Conservation (phyloP, 2,329 filamentous ascomycete genomes). For the Ilyonectria destructans region DNA sequence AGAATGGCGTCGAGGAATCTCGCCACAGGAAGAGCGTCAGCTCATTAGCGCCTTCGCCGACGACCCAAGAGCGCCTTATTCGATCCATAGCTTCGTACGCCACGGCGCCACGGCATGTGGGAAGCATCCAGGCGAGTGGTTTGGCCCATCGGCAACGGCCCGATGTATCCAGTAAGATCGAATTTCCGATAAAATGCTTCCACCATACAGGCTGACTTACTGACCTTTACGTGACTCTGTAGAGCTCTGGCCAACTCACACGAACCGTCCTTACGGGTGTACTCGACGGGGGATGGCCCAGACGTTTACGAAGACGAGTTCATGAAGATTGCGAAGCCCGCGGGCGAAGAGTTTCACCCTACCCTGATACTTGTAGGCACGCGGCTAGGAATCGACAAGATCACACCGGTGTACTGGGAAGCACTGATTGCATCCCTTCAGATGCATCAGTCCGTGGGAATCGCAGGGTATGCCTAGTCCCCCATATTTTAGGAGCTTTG, state of each 20-base stretch:
- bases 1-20: conserved; percentile 83
- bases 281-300: conserved; percentile 89
- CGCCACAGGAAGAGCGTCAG: conserved; percentile 74
- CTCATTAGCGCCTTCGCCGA: conserved; percentile 91
- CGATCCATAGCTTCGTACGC: conserved; percentile 93
- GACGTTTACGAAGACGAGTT: conserved; percentile 96
- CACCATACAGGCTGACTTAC: conserved; percentile 13
- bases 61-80: conserved; percentile 88
- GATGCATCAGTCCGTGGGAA: conserved; percentile 94
- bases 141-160: conserved; percentile 96
- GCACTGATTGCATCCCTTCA: conserved; percentile 89
- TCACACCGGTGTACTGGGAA: conserved; percentile 96
- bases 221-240: not conserved
- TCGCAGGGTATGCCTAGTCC: conserved; percentile 81
- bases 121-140: conserved; percentile 98
- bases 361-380: conserved; percentile 93
- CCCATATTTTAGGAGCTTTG: not conserved
- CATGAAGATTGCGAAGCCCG: conserved; percentile 80
- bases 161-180: conserved; percentile 89
- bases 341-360: conserved; percentile 79
- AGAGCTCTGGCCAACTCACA: conserved; percentile 83
- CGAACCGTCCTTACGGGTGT: conserved; percentile 80
- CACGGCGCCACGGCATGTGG: conserved; percentile 91
- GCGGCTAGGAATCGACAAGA: conserved; percentile 91
- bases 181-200: not conserved